Percentiles rank a stretch among this genome's conserved stretches.
Evolutionary conservation across 2,329 filamentous ascomycete genomes (phyloP).

Genomic region (Hypoxylon sp.): DNA sequence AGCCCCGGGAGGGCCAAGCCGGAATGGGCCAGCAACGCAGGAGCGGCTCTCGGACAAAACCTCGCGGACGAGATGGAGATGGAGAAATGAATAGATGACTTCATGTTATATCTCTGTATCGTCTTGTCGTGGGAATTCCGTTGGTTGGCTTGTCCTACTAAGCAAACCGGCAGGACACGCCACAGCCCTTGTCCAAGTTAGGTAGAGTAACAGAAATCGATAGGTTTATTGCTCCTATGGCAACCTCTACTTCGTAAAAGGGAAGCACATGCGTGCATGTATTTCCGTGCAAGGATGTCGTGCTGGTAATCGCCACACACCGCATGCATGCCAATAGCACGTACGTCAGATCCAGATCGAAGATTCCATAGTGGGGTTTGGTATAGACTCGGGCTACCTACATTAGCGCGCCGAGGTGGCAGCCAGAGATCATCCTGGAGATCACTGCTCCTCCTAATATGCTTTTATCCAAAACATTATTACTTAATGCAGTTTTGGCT

Average conservation of each 20-base stretch:
- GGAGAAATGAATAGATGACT: slow-evolving; percentile 26
- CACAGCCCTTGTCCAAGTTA: no score
- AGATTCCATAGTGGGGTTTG: not conserved
- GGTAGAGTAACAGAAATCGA: no score
- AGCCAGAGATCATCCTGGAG: no score
- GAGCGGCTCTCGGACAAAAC: slow-evolving; percentile 17
- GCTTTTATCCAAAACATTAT: no score
- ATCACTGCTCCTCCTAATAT: no score
- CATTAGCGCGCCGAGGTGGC: no score
- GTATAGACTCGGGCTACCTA: slow-evolving; percentile 1
- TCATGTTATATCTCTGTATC: not conserved
- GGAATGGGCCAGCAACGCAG: not conserved
- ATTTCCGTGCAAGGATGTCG: not conserved
- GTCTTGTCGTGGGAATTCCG: no score
- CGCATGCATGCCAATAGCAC: not conserved
- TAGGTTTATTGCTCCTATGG: no score
- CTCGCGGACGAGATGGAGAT: slow-evolving; percentile 26
- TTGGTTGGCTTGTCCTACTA: no score
- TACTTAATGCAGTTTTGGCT: no score
- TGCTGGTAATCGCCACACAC: not conserved
- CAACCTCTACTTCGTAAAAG: no score
- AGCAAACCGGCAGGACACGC: not conserved
- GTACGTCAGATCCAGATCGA: not conserved
- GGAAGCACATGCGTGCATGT: no score
- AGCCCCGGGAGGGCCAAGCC: slow-evolving; percentile 1